phyloP scores from a whole-genome alignment of 2,329 filamentous ascomycete species.

The Microsporum canis region DNA sequence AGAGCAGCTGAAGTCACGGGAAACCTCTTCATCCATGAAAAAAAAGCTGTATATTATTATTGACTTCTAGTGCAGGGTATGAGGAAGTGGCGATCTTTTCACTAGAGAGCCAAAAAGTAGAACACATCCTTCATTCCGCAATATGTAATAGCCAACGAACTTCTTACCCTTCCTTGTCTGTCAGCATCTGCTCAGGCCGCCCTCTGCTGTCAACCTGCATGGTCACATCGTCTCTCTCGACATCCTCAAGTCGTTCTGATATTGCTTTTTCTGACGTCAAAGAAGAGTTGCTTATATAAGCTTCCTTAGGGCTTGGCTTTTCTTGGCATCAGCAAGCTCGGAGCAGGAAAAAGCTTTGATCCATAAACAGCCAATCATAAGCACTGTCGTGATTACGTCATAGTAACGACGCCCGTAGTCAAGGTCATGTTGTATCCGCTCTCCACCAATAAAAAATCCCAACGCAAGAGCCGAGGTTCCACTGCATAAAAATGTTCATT shows the following conservation, averaged over 20 bases:
- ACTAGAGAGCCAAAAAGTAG: neutral
- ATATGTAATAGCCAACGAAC: no score
- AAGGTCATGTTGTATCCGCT: neutral
- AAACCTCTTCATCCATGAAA: neutral
- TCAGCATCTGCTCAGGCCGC: neutral
- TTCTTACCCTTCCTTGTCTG: neutral
- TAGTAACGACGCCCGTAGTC: neutral
- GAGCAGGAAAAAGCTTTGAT: neutral
- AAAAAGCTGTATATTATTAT: neutral
- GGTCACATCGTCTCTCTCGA: no score
- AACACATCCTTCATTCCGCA: neutral
- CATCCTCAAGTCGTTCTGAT: neutral
- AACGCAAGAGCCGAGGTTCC: neutral
- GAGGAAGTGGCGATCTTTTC: neutral
- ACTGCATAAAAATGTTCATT: neutral
- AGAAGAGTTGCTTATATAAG: neutral
- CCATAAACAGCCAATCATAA: neutral
- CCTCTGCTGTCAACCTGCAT: neutral
- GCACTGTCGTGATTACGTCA: neutral
- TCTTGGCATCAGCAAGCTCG: neutral
- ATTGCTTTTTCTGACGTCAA: neutral
- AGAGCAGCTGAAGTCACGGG: neutral
- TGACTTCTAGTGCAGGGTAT: neutral
- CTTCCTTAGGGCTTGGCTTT: neutral
- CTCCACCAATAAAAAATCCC: neutral